These are phyloP conservation scores for Brasenia schreberi DNA, from an alignment of 164 flowering plant species.

Conservation along the genomic window DNA sequence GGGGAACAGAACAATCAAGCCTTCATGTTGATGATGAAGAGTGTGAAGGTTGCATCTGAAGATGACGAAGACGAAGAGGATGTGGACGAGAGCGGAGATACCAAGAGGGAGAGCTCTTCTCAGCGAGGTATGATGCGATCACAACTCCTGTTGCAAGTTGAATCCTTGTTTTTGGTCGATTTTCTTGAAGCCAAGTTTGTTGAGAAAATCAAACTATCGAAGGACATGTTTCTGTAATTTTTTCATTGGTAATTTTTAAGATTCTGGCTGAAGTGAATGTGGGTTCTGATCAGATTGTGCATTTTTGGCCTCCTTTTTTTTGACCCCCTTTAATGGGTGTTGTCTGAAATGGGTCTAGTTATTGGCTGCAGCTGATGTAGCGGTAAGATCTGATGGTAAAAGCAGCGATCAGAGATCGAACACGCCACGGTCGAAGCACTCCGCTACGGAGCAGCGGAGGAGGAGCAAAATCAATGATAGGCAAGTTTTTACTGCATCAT, in stretches of 20 bases:
- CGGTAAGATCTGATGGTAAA: slow-evolving; percentile 20
- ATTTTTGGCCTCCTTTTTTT: neutral
- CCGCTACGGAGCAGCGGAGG: slow-evolving; percentile 92
- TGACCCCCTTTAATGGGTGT: neutral
- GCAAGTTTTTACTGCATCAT: slow-evolving; percentile 20
- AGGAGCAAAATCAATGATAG: slow-evolving; percentile 94
- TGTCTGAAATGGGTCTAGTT: neutral
- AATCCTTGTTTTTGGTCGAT: neutral
- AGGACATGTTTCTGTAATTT: neutral
- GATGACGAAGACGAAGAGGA: slow-evolving; percentile 60
- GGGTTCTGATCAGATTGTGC: neutral
- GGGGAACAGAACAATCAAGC: slow-evolving; percentile 29
- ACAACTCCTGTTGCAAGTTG: neutral
- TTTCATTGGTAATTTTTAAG: neutral
- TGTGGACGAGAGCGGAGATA: slow-evolving; percentile 1
- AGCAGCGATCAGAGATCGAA: slow-evolving; percentile 46
- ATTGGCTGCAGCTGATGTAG: slow-evolving; percentile 27
- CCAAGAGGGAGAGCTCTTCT: slow-evolving; percentile 53
- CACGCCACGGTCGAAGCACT: slow-evolving; percentile 78
- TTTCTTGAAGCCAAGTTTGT: neutral
- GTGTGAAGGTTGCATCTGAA: slow-evolving; percentile 36
- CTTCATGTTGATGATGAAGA: slow-evolving; percentile 62
- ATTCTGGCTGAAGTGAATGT: too few relatives aligned
- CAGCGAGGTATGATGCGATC: slow-evolving; percentile 26
- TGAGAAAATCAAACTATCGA: neutral